Evolutionary conservation across 1,284 basidiomycete species (phyloP), one percentile per base, ranked within the genome.

Genomic region (Ustilago trichophora): DNA sequence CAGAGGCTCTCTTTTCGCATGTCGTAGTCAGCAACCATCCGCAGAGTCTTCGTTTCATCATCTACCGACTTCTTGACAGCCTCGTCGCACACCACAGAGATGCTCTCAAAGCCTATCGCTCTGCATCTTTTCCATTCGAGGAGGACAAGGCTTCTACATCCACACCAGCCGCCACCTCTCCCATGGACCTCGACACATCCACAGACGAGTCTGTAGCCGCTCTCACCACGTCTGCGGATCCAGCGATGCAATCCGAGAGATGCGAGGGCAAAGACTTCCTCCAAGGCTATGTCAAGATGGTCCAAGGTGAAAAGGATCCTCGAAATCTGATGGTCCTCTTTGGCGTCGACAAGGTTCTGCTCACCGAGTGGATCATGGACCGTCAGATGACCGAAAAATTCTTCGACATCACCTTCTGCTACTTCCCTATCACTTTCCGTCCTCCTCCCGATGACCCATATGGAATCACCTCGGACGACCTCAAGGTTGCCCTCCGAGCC

Each of bases 401-500:
- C 57, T 98, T 96, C 83, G 92, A 98, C 78, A 89, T 98, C 76
- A 91, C 90, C 0, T 98, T 94, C 82, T 98, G 96, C 83, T 99
- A 99, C 83, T 99, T 98, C 83, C 96, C 96, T 1, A 98, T 99
- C 71, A 93, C 93, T 1, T 99, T 97, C 84, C 88, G 91, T 47
- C 93, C 94, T 11, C 93, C 94, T 6, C 91, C 93, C 1, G 90
- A 94, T 73, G 94, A 98, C 78, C 92, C 93, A 4, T 95, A 95
- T 81, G 91, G 91, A 7, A 96, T 98, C 65, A 91, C 89, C 2
- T 86, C 91, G 0, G 91, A 95, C 37, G 91, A 98, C 77, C 86
- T 99, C 29, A 91, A 90, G 75, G 73, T 83, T 33, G 85, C 89
- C 1, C 85, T 98, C 15, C 85, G 88, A 13, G 82, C 78, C 22